Percentiles rank a stretch among this genome's conserved stretches.
phyloP scores from a whole-genome alignment of 179 eudicot species.

The Monotropa hypopitys region DNA sequence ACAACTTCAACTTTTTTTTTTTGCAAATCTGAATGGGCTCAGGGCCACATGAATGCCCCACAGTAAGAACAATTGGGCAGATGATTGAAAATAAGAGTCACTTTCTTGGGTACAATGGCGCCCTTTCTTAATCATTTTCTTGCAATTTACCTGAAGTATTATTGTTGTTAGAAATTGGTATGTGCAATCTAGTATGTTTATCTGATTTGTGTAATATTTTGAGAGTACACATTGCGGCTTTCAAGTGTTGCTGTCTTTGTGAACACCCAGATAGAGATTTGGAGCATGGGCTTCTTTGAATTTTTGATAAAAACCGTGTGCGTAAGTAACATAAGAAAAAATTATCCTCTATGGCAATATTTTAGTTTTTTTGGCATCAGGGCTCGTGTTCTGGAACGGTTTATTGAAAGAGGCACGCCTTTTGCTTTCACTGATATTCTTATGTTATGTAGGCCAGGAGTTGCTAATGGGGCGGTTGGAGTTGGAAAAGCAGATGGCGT shows the following conservation, averaged over 20 bases:
- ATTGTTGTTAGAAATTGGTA: background rate
- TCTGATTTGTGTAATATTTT: background rate
- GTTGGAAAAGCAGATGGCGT: conserved; percentile 36
- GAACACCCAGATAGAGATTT: background rate
- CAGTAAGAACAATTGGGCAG: background rate
- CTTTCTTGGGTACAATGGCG: background rate
- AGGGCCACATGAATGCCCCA: background rate
- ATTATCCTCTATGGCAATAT: background rate
- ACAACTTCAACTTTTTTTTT: background rate
- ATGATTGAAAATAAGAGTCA: background rate
- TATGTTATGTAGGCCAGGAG: conserved; percentile 30
- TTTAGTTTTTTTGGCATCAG: conserved; percentile 6
- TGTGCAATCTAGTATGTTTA: background rate
- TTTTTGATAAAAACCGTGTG: background rate
- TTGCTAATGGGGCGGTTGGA: conserved; percentile 37
- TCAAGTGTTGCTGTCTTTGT: background rate
- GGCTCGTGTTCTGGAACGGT: background rate
- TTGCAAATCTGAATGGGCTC: background rate
- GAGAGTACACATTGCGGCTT: background rate
- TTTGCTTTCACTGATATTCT: background rate
- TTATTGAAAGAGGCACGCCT: background rate
- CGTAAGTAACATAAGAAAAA: background rate
- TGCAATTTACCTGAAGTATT: background rate
- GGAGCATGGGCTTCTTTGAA: background rate
- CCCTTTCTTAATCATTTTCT: background rate